Base-by-base conservation (phyloP, 257 asterid genomes). In the Echium plantagineum region DNA sequence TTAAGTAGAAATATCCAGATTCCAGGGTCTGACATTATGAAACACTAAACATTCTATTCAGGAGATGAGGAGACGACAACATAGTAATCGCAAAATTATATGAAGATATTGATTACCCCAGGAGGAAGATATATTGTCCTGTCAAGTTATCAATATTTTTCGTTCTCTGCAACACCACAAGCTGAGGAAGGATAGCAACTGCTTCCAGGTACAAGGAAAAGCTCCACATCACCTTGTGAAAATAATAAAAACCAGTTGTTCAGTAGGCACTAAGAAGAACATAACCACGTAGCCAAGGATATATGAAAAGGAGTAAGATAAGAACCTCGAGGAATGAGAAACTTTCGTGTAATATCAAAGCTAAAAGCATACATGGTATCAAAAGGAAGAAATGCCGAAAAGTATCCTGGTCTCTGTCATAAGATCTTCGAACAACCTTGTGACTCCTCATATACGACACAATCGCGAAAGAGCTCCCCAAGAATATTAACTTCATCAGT, bases 181-280 rank as follows among this genome's bases (percentile, higher is more conserved):
- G 80, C 84, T 84, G 96, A 66, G 96, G 96, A 76, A 87, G 80
- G 70, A 87, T 87, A 67, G 96, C 96, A 56, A 87, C 88, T 67
- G 94, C 94, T 75, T 87, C 96, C 81, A 87, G 73, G 77, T 58
- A 87, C 76, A 87, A 73, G 52, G 96, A 87, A 66, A 87, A 87
- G 59, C 91, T 52, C 96, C 96, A 87, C 90, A 87, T 69, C 7
- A 87, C 77, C 96, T 84, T 74, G 60, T 57, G 47, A 63, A 47
- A 38, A 63, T 59, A 52, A 63, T 35, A 49, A 61, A 49, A 22
- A 46, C 32, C 18, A 28, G 22, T 51, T 59, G 52, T 48, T 21
- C 56, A 58, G 64, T 49, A 42, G 58, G 62, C 21, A 21, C 16
- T 21, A 21, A 63, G 22, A 32, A 64, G 52, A 20, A 17, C 5